Percentiles rank a stretch among this genome's conserved stretches.
Evolutionary conservation across 2,329 filamentous ascomycete species (phyloP).

Genomic region (Penicillium sp.): DNA sequence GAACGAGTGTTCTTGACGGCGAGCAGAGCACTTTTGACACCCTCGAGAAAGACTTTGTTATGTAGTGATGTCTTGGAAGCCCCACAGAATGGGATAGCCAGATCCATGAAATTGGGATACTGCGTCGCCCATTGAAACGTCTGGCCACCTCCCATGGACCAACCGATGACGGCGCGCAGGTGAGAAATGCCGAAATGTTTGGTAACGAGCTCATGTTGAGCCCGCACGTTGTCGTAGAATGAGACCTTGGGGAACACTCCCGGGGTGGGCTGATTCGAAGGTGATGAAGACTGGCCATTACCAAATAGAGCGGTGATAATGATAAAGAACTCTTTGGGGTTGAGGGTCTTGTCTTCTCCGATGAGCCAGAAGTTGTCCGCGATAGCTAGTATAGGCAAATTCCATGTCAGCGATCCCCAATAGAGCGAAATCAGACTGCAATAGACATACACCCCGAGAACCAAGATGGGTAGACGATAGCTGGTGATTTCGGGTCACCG

Average conservation of each 20-base stretch:
- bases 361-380: slow-evolving; percentile 74
- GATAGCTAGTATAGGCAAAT: slow-evolving; percentile 47
- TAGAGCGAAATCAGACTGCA: no score
- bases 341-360: slow-evolving; percentile 62
- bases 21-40: slow-evolving; percentile 61
- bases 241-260: slow-evolving; percentile 61
- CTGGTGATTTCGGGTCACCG: slow-evolving; percentile 60
- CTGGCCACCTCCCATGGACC: slow-evolving; percentile 70
- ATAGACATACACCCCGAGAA: slow-evolving; percentile 58
- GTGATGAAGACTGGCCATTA: slow-evolving; percentile 66
- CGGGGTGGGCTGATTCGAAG: slow-evolving; percentile 58
- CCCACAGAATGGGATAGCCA: slow-evolving; percentile 65
- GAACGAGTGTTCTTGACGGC: slow-evolving; percentile 56
- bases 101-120: slow-evolving; percentile 64
- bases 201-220: slow-evolving; percentile 66
- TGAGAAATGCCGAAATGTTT: slow-evolving; percentile 61
- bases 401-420: not conserved
- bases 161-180: slow-evolving; percentile 63
- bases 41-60: slow-evolving; percentile 67
- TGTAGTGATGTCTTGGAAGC: slow-evolving; percentile 63
- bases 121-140: slow-evolving; percentile 64
- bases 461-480: slow-evolving; percentile 76
- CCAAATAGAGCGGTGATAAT: slow-evolving; percentile 68
- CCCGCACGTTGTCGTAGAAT: slow-evolving; percentile 68
- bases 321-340: slow-evolving; percentile 65